These are phyloP conservation scores for Aureobasidium pullulans DNA, from an alignment of 2,329 filamentous ascomycete genomes.

Conservation along the genomic window DNA sequence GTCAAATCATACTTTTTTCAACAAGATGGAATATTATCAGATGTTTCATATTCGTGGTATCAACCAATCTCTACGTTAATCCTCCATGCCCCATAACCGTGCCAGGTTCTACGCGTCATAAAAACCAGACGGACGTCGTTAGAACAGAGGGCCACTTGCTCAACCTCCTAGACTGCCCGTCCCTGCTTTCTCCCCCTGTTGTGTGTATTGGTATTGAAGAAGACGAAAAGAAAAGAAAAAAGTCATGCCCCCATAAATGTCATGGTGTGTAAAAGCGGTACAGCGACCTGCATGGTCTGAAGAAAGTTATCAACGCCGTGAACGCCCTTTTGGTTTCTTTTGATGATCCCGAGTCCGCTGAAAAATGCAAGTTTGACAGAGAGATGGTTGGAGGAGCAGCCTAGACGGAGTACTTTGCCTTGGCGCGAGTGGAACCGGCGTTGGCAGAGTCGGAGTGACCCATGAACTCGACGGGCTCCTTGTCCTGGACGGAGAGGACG, in stretches of 20 bases:
- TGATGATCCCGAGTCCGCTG: neutral
- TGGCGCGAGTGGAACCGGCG: conserved; percentile 87
- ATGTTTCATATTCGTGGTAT: conserved; percentile 6
- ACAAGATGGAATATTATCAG: neutral
- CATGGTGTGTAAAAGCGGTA: neutral
- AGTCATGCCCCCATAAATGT: conserved; percentile 9
- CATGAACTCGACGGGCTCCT: conserved; percentile 84
- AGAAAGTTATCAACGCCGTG: conserved; percentile 5
- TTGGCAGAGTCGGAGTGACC: conserved; percentile 93
- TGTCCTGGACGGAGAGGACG: conserved; percentile 68
- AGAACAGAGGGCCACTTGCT: conserved; percentile 27
- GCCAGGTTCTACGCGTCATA: conserved; percentile 1
- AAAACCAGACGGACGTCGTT: conserved; percentile 11
- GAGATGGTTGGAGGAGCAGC: neutral
- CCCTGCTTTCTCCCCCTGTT: neutral
- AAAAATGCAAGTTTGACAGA: conserved; percentile 3
- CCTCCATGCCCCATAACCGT: neutral
- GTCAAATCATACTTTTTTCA: too few relatives aligned
- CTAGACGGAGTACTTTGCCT: conserved; percentile 85
- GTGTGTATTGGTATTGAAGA: neutral
- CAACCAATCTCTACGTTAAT: conserved; percentile 1
- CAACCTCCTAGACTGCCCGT: conserved; percentile 21
- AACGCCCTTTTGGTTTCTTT: neutral
- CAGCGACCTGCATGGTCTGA: neutral
- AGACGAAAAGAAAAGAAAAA: neutral